Evolutionary conservation across 192 early-diverging fungal species (phyloP), one percentile per base, ranked within the genome.

Genomic region (Chytriomyces hyalinus): DNA sequence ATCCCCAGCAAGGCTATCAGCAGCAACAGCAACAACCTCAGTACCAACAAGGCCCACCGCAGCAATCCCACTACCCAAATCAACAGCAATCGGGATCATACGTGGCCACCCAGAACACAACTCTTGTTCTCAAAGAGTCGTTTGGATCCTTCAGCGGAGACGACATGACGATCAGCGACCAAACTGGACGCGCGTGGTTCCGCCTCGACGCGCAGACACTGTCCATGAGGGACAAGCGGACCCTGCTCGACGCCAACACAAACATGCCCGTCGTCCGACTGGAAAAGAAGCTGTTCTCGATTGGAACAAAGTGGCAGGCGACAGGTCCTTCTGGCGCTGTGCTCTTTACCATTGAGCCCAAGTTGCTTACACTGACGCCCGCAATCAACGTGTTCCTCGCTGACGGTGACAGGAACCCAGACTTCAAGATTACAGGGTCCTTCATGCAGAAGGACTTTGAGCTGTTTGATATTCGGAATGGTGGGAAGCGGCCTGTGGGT

Each of bases 341-440:
- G 36, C 72, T 73, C 24, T 73, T 65, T 26, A 65, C 72, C 10
- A 63, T 73, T 45, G 72, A 73, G 36, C 22, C 47, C 20, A 64
- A 73, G 44, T 71, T 73, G 53, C 22, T 73, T 11, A 15, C 72
- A 11, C 22, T 73, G 6, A 73, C 51, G 7, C 72, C 72, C 15
- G 15, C 22, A 17, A 44, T 73, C 22, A 73, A 67, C 45, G 36
- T 73, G 8, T 73, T 6, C 22, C 36, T 73, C 17, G 22, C 13
- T 15, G 72, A 73, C 63, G 72, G 72, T 65, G 72, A 73, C 6
- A n/a, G 72, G 20, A n/a, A 57, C 28, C 24, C 72, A 57, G 72
- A 73, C 66, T 73, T 68, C 22, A 68, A 57, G 36, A 43, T 73
- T 26, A 73, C 50, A 17, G 72, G 72, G 1, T 65, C n/a, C 13